phyloP scores from a whole-genome alignment of 2,329 filamentous ascomycete species.

The Onygena corvina region DNA sequence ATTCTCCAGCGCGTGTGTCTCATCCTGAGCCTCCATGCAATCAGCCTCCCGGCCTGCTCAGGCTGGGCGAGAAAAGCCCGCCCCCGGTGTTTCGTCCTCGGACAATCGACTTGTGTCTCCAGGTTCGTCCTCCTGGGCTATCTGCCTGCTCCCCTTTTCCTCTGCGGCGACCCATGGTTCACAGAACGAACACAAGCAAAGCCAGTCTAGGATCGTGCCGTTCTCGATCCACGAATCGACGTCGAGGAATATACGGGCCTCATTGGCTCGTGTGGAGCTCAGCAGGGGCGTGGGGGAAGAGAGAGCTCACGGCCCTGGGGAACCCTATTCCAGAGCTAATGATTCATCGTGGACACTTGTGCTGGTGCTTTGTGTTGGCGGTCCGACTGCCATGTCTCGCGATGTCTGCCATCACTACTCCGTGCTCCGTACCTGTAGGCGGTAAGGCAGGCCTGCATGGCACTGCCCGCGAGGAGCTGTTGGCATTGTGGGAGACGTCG shows the following conservation, averaged over 20 bases:
- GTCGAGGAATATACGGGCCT: conserved; percentile 2
- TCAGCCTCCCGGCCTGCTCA: no score
- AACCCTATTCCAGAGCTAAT: neutral
- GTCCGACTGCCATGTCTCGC: no score
- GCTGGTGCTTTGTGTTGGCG: neutral
- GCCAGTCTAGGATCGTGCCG: conserved; percentile 4
- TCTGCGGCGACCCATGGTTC: neutral
- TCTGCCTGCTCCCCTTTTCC: neutral
- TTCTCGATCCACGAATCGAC: conserved; percentile 7
- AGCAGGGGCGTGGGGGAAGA: neutral
- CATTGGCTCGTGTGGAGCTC: neutral
- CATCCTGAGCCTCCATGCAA: no score
- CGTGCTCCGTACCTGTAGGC: no score
- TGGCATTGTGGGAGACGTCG: neutral
- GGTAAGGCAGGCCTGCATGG: no score
- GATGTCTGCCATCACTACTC: no score
- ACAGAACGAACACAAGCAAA: neutral
- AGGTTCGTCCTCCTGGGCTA: no score
- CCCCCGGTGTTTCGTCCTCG: no score
- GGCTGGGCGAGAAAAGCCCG: no score
- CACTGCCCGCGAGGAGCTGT: neutral
- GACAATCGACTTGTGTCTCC: no score
- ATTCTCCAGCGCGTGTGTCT: no score
- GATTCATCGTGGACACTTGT: neutral
- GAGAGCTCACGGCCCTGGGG: neutral